Conservation (phyloP, 2,329 filamentous ascomycete species). For the Stachybotrys echinatus region DNA sequence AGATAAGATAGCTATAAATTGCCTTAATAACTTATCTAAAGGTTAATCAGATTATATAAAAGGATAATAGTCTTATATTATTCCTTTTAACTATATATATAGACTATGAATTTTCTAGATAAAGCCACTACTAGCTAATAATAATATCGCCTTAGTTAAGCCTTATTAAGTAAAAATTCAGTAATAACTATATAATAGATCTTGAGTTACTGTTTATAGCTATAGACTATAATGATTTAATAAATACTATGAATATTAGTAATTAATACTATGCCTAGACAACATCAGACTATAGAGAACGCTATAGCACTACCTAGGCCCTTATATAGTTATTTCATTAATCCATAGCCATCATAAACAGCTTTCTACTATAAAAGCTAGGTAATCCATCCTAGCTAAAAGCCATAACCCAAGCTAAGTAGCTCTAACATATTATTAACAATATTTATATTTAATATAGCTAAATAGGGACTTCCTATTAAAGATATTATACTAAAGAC, state of each 20-base stretch:
- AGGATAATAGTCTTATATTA: neutral
- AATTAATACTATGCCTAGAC: neutral
- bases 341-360: neutral
- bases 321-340: neutral
- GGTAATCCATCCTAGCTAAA: neutral
- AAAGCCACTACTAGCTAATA: neutral
- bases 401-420: neutral
- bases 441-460: neutral
- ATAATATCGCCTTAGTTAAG: neutral
- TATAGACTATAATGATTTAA: neutral
- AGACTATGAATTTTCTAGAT: neutral
- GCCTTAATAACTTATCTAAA: neutral
- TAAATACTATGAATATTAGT: neutral
- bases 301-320: neutral
- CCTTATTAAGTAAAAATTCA: neutral
- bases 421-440: neutral
- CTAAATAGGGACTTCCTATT: neutral
- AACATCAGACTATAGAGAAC: neutral
- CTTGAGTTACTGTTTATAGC: neutral
- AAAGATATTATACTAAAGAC: neutral
- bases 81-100: neutral
- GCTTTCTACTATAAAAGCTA: neutral
- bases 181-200: neutral
- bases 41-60: neutral
- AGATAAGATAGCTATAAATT: neutral